These are phyloP conservation scores for Leucosporidium scottii DNA, from an alignment of 768 basidiomycete species.

Conservation along the genomic window DNA sequence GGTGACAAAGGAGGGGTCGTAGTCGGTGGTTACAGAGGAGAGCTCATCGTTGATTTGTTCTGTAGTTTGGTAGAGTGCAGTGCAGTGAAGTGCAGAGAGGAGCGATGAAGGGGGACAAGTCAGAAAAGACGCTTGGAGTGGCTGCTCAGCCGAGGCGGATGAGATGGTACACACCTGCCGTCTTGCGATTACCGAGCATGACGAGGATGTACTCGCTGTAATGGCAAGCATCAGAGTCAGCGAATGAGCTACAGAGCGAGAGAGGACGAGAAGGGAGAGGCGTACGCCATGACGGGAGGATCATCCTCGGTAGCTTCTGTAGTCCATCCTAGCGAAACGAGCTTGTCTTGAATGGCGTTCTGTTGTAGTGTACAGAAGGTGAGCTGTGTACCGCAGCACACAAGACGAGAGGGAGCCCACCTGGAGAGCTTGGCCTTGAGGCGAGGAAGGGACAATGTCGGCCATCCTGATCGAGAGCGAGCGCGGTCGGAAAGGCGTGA, in stretches of 20 bases:
- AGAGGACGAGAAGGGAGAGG: background rate
- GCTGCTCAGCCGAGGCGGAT: background rate
- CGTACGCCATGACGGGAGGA: conserved; percentile 34
- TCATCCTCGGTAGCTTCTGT: conserved; percentile 36
- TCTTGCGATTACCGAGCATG: conserved; percentile 34
- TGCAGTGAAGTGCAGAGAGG: background rate
- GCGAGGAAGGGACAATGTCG: conserved; percentile 20
- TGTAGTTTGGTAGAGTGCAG: background rate
- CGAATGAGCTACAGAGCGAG: too few species aligned
- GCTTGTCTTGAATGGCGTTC: conserved; percentile 36
- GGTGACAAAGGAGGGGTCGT: conserved; percentile 74
- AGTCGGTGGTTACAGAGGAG: conserved; percentile 74
- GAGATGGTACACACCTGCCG: conserved; percentile 13
- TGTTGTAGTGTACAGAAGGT: conserved; percentile 4
- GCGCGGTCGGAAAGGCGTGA: background rate
- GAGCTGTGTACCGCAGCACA: background rate
- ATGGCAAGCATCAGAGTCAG: background rate
- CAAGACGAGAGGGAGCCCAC: background rate
- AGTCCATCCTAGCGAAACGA: conserved; percentile 33
- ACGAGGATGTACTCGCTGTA: conserved; percentile 33
- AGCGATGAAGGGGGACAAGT: background rate
- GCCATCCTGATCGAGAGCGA: background rate
- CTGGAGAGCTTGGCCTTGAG: conserved; percentile 26
- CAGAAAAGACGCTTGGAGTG: too few species aligned
- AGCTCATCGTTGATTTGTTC: conserved; percentile 83